These are phyloP conservation scores for Pneumocystis canis DNA, from an alignment of 1,139 yeast genomes.

Conservation along the genomic window DNA sequence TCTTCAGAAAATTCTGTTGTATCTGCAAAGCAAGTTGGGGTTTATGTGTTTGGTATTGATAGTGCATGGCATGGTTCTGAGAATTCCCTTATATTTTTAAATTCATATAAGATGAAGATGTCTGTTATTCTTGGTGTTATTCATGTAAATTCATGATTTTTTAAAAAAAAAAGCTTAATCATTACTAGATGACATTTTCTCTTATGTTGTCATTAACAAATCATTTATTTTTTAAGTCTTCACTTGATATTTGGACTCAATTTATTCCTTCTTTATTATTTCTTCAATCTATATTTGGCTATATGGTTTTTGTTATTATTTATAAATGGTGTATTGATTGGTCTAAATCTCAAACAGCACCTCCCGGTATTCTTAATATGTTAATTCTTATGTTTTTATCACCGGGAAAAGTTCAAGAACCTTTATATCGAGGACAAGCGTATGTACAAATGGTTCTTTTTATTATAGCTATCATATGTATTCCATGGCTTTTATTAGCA, in stretches of 20 bases:
- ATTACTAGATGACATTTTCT: constrained; percentile 59
- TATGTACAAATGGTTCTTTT: constrained; percentile 62
- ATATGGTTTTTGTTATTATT: constrained; percentile 63
- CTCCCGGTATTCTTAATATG: constrained; percentile 92
- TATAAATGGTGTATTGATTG: constrained; percentile 95
- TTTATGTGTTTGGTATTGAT: constrained; percentile 76
- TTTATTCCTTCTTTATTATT: constrained; percentile 86
- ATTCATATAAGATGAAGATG: constrained; percentile 91
- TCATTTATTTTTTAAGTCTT: constrained; percentile 53
- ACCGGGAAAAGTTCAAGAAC: constrained; percentile 80
- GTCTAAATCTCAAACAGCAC: constrained; percentile 56
- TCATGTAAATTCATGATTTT: constrained; percentile 28
- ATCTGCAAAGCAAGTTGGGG: constrained; percentile 48
- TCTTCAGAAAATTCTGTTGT: constrained; percentile 49
- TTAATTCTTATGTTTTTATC: constrained; percentile 87
- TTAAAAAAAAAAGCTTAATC: neutral
- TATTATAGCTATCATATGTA: constrained; percentile 68
- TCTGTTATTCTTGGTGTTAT: constrained; percentile 87
- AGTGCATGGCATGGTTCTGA: constrained; percentile 97
- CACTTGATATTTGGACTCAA: constrained; percentile 79
- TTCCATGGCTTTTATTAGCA: constrained; percentile 80
- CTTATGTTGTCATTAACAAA: constrained; percentile 73
- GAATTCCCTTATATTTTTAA: constrained; percentile 73
- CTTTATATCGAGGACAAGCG: constrained; percentile 70
- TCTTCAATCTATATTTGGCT: constrained; percentile 94